A percentile compares a stretch with the other conserved stretches of the same genome.
These are phyloP conservation scores for Argentina anserina DNA, from an alignment of 306 rosid genomes.

Conservation along the genomic window DNA sequence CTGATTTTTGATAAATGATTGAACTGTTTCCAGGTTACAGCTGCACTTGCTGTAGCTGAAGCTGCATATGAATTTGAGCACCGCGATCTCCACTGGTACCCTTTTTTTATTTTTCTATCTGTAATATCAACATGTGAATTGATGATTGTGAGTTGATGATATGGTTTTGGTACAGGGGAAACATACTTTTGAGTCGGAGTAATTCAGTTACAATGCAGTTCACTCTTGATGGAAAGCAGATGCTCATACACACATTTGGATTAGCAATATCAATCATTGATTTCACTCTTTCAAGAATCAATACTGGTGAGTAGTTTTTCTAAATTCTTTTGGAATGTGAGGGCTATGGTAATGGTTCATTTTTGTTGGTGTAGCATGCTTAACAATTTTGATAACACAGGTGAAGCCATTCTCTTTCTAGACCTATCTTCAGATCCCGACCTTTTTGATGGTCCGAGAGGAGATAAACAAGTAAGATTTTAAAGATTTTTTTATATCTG, in stretches of 20 bases:
- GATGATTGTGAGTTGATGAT: constrained; percentile 23
- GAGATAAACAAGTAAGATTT: constrained; percentile 83
- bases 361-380: constrained; percentile 13
- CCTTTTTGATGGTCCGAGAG: constrained; percentile 74
- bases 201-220: constrained; percentile 59
- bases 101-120: constrained; percentile 12
- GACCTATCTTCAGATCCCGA: constrained; percentile 82
- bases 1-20: constrained; percentile 13
- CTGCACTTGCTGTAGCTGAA: constrained; percentile 91
- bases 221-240: constrained; percentile 68
- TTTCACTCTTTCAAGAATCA: constrained; percentile 84
- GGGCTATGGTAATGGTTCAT: constrained; percentile 3
- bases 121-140: constrained; percentile 8
- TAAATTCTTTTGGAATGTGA: background rate
- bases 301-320: constrained; percentile 51
- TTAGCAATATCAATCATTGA: constrained; percentile 75
- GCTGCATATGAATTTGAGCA: constrained; percentile 94
- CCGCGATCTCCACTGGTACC: constrained; percentile 94
- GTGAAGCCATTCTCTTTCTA: constrained; percentile 70
- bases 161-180: constrained; percentile 64
- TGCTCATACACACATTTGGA: constrained; percentile 62
- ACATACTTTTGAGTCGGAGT: constrained; percentile 66
- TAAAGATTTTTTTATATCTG: no score
- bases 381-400: constrained; percentile 37
- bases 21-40: constrained; percentile 56